These are phyloP conservation scores for Mycena galopus DNA, from an alignment of 768 basidiomycete genomes.

Conservation along the genomic window DNA sequence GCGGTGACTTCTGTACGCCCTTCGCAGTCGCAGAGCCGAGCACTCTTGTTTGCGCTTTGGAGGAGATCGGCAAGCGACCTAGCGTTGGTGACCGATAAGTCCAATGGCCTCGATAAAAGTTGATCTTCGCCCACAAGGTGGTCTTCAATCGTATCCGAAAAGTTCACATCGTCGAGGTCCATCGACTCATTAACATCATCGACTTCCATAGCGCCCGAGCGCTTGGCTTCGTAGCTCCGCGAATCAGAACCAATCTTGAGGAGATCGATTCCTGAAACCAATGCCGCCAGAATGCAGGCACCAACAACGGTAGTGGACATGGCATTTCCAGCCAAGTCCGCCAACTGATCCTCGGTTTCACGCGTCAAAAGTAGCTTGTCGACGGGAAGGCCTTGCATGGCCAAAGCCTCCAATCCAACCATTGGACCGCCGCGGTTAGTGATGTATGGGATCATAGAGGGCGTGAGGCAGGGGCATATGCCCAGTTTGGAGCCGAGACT, in stretches of 20 bases:
- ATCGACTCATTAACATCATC: constrained; percentile 55
- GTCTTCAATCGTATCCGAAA: constrained; percentile 50
- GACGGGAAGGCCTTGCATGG: constrained; percentile 94
- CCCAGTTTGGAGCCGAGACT: constrained; percentile 86
- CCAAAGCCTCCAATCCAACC: constrained; percentile 92
- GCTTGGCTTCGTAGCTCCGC: constrained; percentile 77
- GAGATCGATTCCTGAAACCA: constrained; percentile 75
- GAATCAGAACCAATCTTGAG: constrained; percentile 76
- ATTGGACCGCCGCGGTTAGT: constrained; percentile 97
- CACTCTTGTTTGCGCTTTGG: constrained; percentile 72
- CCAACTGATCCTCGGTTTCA: constrained; percentile 93
- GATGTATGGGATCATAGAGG: constrained; percentile 96
- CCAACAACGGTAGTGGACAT: constrained; percentile 99
- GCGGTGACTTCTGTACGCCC: constrained; percentile 84
- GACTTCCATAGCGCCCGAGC: constrained; percentile 48
- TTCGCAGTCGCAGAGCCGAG: constrained; percentile 91
- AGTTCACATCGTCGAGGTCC: constrained; percentile 58
- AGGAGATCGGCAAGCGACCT: constrained; percentile 69
- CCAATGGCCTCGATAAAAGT: constrained; percentile 72
- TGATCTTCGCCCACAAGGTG: constrained; percentile 81
- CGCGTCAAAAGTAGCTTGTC: constrained; percentile 93
- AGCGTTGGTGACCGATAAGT: constrained; percentile 69
- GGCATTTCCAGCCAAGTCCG: constrained; percentile 95
- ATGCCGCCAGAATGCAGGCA: constrained; percentile 85
- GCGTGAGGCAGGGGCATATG: constrained; percentile 93